Conservation (phyloP, 2,329 filamentous ascomycete genomes). For the Penicillium sp. region DNA sequence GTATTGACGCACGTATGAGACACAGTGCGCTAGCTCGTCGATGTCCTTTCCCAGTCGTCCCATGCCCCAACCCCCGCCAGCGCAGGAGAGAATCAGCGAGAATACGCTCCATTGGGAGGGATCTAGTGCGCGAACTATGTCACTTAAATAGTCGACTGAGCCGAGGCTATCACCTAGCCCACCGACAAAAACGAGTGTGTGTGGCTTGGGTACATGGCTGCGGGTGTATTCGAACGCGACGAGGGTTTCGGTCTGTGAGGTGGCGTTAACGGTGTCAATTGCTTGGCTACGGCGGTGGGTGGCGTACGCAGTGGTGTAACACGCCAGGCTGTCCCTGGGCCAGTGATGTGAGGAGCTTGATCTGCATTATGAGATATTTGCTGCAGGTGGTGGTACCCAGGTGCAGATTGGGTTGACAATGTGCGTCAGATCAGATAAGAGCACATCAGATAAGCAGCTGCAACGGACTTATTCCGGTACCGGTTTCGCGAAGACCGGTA, state of each 20-base stretch:
- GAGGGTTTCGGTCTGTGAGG: conserved; percentile 34
- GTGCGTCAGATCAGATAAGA: conserved; percentile 25
- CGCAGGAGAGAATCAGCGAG: conserved; percentile 50
- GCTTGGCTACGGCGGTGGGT: neutral
- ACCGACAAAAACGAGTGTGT: conserved; percentile 57
- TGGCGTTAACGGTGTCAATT: neutral
- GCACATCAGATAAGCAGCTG: conserved; percentile 19
- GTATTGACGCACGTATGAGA: conserved; percentile 48
- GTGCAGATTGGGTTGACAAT: neutral
- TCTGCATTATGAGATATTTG: conserved; percentile 14
- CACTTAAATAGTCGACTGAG: conserved; percentile 51
- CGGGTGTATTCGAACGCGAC: conserved; percentile 40
- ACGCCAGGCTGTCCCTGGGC: conserved; percentile 22
- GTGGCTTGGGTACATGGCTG: conserved; percentile 30
- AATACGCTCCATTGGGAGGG: conserved; percentile 52
- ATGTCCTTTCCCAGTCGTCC: conserved; percentile 53
- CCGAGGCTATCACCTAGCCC: conserved; percentile 57
- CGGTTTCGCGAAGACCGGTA: neutral
- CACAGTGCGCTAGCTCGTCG: conserved; percentile 50
- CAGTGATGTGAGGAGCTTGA: conserved; percentile 18
- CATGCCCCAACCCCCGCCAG: conserved; percentile 55
- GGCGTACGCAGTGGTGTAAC: conserved; percentile 22
- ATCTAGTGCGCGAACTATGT: conserved; percentile 48
- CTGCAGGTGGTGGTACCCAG: neutral
- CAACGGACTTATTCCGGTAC: neutral